Evolutionary conservation across 768 basidiomycete species (phyloP).

Genomic region (Pleurotus platypus): DNA sequence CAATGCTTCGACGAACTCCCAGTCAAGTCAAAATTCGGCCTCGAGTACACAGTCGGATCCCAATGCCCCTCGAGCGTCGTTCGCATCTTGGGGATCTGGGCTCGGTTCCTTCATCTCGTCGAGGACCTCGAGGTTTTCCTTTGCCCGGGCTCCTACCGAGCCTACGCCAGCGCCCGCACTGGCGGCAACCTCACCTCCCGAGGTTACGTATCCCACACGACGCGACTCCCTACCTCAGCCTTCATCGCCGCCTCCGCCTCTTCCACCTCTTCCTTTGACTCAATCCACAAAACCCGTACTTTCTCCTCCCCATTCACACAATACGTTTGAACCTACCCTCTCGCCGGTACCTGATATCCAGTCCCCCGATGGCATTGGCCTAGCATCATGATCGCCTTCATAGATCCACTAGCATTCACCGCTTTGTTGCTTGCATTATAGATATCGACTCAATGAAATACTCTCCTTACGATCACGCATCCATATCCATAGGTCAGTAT

Average conservation of each 20-base stretch:
- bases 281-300: not conserved
- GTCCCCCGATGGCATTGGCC: not conserved
- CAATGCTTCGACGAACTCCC: constrained; percentile 4
- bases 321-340: not conserved
- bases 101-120: constrained; percentile 46
- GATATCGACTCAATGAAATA: not conserved
- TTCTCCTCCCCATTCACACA: not conserved
- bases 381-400: constrained; percentile 1
- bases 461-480: not conserved
- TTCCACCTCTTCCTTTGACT: not conserved
- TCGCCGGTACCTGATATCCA: not conserved
- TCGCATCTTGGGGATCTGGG: constrained; percentile 39
- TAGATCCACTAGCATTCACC: not conserved
- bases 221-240: no score
- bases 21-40: constrained; percentile 20
- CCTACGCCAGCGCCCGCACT: not conserved
- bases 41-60: not conserved
- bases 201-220: no score
- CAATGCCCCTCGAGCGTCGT: constrained; percentile 21
- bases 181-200: not conserved
- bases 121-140: constrained; percentile 34
- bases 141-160: constrained; percentile 12
- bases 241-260: no score
- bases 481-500: no score
- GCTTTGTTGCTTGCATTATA: not conserved